Evolutionary conservation across 805 yeast genomes (phyloP).

Genomic region (Candida sphagnicola): DNA sequence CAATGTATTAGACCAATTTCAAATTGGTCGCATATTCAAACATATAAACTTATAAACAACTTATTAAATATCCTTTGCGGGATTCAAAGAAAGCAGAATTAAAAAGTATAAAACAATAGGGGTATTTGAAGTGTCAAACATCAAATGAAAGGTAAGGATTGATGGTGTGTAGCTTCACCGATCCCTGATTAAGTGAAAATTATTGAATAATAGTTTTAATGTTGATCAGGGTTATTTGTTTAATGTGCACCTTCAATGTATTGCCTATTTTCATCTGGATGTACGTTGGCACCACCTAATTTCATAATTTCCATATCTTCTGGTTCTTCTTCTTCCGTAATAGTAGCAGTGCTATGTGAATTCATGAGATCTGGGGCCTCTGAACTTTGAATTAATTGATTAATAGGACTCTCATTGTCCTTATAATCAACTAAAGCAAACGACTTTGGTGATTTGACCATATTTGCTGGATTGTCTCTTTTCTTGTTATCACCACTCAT

Average conservation of each 20-base stretch:
- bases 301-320: conserved; percentile 9
- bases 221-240: not conserved
- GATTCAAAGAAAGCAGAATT: not conserved
- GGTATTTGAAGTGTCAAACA: too few relatives aligned
- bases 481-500: conserved; percentile 10
- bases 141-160: too few relatives aligned
- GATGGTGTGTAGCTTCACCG: too few relatives aligned
- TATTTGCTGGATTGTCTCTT: conserved; percentile 1
- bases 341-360: conserved; percentile 34
- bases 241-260: not conserved
- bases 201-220: not conserved
- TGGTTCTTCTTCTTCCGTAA: conserved; percentile 39
- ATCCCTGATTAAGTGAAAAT: too few relatives aligned
- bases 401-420: conserved; percentile 33
- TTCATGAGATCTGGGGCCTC: conserved; percentile 17
- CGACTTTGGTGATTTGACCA: conserved; percentile 41
- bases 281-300: not conserved
- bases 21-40: too few relatives aligned
- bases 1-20: not conserved
- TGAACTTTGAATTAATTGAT: conserved; percentile 25
- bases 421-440: conserved; percentile 33
- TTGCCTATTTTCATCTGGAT: not conserved
- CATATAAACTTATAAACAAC: too few relatives aligned
- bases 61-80: too few relatives aligned
- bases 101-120: not conserved